Conservation (phyloP, 768 basidiomycete species). For the Mrakia gelida region DNA sequence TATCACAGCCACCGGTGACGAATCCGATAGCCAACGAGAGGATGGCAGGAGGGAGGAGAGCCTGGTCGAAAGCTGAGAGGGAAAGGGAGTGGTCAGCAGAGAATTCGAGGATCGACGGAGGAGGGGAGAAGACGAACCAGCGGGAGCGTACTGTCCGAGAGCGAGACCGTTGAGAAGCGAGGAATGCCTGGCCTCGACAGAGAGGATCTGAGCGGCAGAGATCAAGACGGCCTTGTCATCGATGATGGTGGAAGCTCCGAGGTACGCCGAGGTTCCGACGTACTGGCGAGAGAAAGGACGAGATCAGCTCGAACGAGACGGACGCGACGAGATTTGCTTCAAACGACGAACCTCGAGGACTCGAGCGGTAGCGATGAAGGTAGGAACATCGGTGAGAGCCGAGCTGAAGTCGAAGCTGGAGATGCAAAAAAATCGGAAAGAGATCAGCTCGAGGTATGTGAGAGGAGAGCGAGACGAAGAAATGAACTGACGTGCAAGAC, state of each 20-base stretch:
- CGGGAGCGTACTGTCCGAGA: constrained; percentile 11
- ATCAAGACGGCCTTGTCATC: constrained; percentile 30
- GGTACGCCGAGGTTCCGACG: constrained; percentile 37
- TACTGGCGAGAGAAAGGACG: not conserved
- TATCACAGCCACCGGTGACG: constrained; percentile 37
- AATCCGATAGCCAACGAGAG: constrained; percentile 35
- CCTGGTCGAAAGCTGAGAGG: constrained; percentile 34
- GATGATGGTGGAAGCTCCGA: constrained; percentile 35
- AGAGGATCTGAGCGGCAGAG: constrained; percentile 32
- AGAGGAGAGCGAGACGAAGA: not conserved
- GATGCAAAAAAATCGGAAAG: no score
- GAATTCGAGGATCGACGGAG: not conserved
- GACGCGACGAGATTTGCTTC: not conserved
- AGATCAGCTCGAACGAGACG: not conserved
- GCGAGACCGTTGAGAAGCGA: constrained; percentile 33
- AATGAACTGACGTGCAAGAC: constrained; percentile 22
- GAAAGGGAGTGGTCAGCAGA: not conserved
- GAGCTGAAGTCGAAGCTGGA: constrained; percentile 33
- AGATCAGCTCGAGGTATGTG: not conserved
- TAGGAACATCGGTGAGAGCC: constrained; percentile 32
- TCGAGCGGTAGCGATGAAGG: constrained; percentile 35
- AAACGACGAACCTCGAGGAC: constrained; percentile 32
- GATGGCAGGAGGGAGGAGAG: constrained; percentile 34
- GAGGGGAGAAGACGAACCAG: not conserved
- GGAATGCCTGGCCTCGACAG: constrained; percentile 34